These are phyloP conservation scores for Quercus lobata DNA, from an alignment of 331 rosid species.

Conservation along the genomic window DNA sequence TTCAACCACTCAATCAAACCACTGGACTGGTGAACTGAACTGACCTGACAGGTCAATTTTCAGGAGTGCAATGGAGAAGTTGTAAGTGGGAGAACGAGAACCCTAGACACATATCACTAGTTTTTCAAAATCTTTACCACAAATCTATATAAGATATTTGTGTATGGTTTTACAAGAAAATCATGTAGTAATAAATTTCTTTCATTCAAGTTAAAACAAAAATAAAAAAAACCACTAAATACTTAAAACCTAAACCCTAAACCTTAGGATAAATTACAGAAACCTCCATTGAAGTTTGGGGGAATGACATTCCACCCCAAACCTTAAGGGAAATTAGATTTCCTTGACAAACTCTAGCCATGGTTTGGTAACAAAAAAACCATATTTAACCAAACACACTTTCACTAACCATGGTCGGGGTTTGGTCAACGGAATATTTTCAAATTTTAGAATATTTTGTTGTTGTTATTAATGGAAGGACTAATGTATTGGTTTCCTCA, in stretches of 20 bases:
- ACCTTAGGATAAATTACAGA: too few species aligned
- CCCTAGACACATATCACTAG: neutral
- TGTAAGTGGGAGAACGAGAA: neutral
- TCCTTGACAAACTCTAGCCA: too few species aligned
- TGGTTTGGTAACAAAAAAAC: too few species aligned
- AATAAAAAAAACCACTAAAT: neutral
- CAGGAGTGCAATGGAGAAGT: neutral
- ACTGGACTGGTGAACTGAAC: neutral
- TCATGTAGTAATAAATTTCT: neutral
- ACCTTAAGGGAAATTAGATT: too few species aligned
- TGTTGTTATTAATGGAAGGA: too few species aligned
- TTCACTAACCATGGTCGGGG: too few species aligned
- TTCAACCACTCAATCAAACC: neutral
- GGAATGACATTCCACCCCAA: too few species aligned
- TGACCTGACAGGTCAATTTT: neutral
- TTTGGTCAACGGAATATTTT: too few species aligned
- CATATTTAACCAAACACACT: too few species aligned
- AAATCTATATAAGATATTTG: neutral
- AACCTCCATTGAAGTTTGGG: too few species aligned
- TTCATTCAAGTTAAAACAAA: neutral
- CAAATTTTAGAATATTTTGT: too few species aligned
- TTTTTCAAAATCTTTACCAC: neutral
- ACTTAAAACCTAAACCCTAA: neutral
- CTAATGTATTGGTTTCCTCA: too few species aligned
- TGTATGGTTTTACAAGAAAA: neutral